These are phyloP conservation scores for Umbelopsis sp. DNA, from an alignment of 192 early-diverging fungal genomes.

Conservation along the genomic window DNA sequence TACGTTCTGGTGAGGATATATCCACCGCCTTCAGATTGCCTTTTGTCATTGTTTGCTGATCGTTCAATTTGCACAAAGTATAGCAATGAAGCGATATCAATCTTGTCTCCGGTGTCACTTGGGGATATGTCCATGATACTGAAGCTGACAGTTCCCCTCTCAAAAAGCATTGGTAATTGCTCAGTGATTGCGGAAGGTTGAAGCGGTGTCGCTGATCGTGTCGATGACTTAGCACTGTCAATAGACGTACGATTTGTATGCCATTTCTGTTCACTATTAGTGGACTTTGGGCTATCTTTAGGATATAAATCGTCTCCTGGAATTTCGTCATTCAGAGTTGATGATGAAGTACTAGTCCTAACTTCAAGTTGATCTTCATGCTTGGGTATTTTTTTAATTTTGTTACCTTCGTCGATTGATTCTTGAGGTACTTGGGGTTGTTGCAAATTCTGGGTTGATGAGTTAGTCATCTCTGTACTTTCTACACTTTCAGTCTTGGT, in stretches of 20 bases:
- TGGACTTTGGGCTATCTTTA: not conserved
- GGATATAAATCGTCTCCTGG: not conserved
- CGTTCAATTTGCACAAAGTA: constrained; percentile 42
- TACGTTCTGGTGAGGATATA: constrained; percentile 40
- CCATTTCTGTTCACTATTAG: not conserved
- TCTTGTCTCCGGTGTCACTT: not conserved
- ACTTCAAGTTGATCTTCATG: not conserved
- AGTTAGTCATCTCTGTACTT: too few relatives aligned
- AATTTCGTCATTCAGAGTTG: not conserved
- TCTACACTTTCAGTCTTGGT: constrained; percentile 15
- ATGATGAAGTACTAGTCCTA: not conserved
- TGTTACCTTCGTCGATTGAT: not conserved
- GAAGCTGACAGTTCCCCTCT: constrained; percentile 25
- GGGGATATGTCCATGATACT: constrained; percentile 31
- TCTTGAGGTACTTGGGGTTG: too few relatives aligned
- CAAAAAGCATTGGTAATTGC: constrained; percentile 1
- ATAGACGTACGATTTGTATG: not conserved
- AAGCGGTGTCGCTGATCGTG: not conserved
- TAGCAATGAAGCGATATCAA: constrained; percentile 15
- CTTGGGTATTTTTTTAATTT: not conserved
- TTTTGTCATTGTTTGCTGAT: constrained; percentile 3
- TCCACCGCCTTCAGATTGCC: constrained; percentile 36
- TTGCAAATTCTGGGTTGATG: not conserved
- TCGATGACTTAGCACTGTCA: not conserved
- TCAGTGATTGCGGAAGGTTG: not conserved